phyloP scores from a whole-genome alignment of 2,329 filamentous ascomycete genomes.

The Trichoderma atroviride region DNA sequence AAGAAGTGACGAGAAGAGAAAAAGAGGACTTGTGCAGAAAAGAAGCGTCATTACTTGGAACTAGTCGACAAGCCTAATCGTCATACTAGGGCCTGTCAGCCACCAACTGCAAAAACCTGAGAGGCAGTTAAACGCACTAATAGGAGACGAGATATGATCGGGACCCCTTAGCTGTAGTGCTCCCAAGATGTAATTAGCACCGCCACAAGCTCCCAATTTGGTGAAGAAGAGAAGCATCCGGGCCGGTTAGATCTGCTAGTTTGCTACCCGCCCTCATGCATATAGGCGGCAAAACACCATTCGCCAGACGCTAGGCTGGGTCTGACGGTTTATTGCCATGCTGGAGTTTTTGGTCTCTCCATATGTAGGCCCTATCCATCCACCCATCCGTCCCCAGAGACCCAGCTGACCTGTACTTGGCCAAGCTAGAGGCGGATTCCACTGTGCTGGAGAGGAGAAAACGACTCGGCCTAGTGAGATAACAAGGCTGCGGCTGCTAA shows the following conservation, averaged over 20 bases:
- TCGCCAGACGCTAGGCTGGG: constrained; percentile 7
- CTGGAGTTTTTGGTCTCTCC: not conserved
- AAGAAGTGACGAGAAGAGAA: not conserved
- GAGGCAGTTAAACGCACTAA: constrained; percentile 14
- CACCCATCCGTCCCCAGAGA: constrained; percentile 1
- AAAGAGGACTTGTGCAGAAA: not conserved
- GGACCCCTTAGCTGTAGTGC: not conserved
- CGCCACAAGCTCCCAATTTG: constrained; percentile 3
- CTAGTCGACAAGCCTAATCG: not conserved
- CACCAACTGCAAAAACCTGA: not conserved
- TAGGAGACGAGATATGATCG: constrained; percentile 9
- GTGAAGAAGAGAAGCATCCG: constrained; percentile 9
- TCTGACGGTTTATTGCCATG: constrained; percentile 18
- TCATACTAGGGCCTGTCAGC: not conserved
- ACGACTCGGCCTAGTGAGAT: not conserved
- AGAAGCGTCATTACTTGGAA: not conserved
- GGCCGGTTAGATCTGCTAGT: constrained; percentile 24
- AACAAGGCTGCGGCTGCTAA: constrained; percentile 20
- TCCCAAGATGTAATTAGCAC: not conserved
- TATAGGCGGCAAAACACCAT: constrained; percentile 22
- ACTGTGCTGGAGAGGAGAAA: not conserved
- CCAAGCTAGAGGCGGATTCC: not conserved
- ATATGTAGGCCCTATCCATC: constrained; percentile 17
- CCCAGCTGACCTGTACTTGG: constrained; percentile 24
- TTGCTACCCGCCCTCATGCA: constrained; percentile 23